Evolutionary conservation across 78 protist species (phyloP).

Genomic region (Polysphondylium violaceum): DNA sequence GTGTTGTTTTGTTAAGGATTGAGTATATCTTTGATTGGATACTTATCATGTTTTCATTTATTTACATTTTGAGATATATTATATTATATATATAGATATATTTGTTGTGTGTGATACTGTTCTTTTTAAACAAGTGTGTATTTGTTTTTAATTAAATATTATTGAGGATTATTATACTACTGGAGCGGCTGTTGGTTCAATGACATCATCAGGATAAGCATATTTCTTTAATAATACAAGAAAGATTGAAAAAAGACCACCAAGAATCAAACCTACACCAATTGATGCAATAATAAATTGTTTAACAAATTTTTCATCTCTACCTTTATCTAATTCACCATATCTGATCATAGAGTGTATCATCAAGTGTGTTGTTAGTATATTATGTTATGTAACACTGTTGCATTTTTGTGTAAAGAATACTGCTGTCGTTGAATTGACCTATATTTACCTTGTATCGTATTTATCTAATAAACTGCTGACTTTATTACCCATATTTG

Average conservation of each 20-base stretch:
- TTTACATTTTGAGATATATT: no score
- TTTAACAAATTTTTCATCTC: slow-evolving; percentile 55
- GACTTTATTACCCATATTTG: slow-evolving; percentile 67
- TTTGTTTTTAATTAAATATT: no score
- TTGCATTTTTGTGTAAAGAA: no score
- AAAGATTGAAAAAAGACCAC: slow-evolving; percentile 29
- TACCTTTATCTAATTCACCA: slow-evolving; percentile 63
- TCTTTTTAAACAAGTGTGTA: no score
- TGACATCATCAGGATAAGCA: no score
- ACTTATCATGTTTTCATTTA: no score
- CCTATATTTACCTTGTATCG: slow-evolving; percentile 38
- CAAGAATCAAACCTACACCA: slow-evolving; percentile 21
- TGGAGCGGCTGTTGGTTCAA: no score
- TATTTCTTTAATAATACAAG: slow-evolving; percentile 27
- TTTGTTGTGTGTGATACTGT: no score
- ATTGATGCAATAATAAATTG: slow-evolving; percentile 41
- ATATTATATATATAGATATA: no score
- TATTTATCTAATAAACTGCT: slow-evolving; percentile 61
- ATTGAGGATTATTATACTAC: no score
- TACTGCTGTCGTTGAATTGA: not conserved
- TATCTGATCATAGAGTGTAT: slow-evolving; percentile 8
- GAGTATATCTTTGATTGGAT: no score
- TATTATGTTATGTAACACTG: not conserved
- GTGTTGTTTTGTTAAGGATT: no score
- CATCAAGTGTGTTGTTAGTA: not conserved